Evolutionary conservation across 306 rosid species (phyloP).

Genomic region (Rosa lucieae): DNA sequence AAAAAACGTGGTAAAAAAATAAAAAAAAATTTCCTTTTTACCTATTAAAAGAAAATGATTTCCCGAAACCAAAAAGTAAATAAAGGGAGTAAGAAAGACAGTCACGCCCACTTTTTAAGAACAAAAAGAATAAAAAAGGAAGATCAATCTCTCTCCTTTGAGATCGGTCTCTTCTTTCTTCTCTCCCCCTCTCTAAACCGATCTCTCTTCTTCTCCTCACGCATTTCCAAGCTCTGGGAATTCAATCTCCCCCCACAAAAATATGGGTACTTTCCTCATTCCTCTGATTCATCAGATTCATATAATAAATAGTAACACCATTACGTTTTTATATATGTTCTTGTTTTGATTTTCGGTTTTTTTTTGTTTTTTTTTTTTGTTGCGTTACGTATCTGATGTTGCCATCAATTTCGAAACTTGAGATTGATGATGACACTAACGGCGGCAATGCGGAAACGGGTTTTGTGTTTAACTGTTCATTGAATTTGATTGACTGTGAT

Average conservation of each 20-base stretch:
- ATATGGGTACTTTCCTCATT: conserved; percentile 53
- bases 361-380: no score
- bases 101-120: conserved; percentile 36
- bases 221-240: conserved; percentile 29
- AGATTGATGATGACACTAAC: neutral
- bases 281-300: conserved; percentile 31
- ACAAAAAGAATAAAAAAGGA: conserved; percentile 9
- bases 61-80: conserved; percentile 4
- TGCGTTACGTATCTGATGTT: conserved; percentile 21
- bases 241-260: conserved; percentile 19
- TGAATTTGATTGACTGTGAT: conserved; percentile 14
- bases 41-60: conserved; percentile 11
- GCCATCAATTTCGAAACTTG: conserved; percentile 16
- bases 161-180: conserved; percentile 19
- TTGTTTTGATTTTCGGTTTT: neutral
- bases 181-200: conserved; percentile 20
- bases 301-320: neutral
- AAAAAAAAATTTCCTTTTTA: neutral
- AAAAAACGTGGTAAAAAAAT: neutral
- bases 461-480: conserved; percentile 19
- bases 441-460: conserved; percentile 15
- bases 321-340: neutral
- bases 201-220: conserved; percentile 26
- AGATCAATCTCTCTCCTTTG: conserved; percentile 17
- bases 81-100: conserved; percentile 20